Base-by-base conservation (phyloP, 306 rosid species). In the Pachyrhizus erosus region DNA sequence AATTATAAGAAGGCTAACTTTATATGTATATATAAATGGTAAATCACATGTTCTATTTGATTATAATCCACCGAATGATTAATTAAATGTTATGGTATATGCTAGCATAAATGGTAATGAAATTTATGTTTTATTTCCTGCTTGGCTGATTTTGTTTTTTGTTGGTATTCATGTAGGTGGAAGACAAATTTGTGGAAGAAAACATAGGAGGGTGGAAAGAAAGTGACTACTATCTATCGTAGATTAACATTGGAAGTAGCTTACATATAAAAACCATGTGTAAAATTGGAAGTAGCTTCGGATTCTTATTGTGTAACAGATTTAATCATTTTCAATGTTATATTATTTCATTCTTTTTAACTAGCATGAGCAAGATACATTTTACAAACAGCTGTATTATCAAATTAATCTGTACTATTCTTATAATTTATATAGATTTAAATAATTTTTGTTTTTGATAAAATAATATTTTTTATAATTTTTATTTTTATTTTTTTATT, bases 151-250 rank as follows among this genome's bases (percentile, higher is more conserved):
- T n/a, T 26, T 46, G 73, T 7, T 80, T 13, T 82, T 49, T 3
- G 62, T 66, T 72, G 80, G 40, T 70, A 81, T 64, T 87, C 23
- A 12, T 49, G 55, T 20, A 92, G 98, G 89, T 17, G 37, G 87
- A 82, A 73, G 87, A 67, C n/a, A 82, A 84, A 42, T 77, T 74
- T 60, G 82, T 67, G 21, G 89, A 70, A 51, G 89, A 82, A 54
- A 83, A 87, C 20, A 39, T 86, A 20, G 94, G 97, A 84, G 97
- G 97, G 82, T 92, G 98, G 96, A 90, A 85, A 86, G 84, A 94
- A 58, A 92, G 96, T 49, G 7, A 14, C 42, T 23, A 71, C 9
- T 52, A 70, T 55, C 24, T 40, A 37, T 29, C 52, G 37, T 39
- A 75, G 40, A 76, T 10, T 20, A 31, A 13, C 12, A 37, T 37